Evolutionary conservation across 305 asterid species (phyloP), one percentile per base, ranked within the genome.

Genomic region (Fraxinus platypoda): DNA sequence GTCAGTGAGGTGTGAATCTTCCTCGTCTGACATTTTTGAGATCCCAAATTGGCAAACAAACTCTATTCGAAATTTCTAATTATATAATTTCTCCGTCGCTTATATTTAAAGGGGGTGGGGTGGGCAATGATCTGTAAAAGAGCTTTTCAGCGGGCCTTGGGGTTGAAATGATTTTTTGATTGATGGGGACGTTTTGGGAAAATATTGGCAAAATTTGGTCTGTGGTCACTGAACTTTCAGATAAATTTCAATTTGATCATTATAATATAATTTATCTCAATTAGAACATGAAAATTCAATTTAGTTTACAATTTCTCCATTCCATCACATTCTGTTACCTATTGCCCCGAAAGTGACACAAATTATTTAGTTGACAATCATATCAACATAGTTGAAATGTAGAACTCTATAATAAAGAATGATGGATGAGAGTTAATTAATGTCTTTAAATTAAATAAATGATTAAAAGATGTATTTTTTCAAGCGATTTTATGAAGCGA

Each of bases 1-100:
- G 79, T 89, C 93, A 76, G 90, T 93, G 77, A 94, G 92, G 86
- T 92, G 88, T 70, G 93, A 75, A 52, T 91, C 97, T 54, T 94
- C 98, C 52, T 87, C 91, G 81, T 88, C 93, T 33, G 97, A 91
- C 97, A 91, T 92, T 80, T 82, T 84, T 54, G 46, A 89, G 83
- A 85, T 84, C 86, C 90, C 84, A 49, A 78, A 78, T 85, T 76
- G 83, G 82, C 80, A 54, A 71, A 43, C 80, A 54, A 71, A 43
- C 78, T 71, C 74, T 21, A 54, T 78, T 76, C 33, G 46, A 68
- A 75, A 35, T 25, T 66, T 8, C 72, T 26, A 25, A 34, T 11
- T 8, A 64, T 25, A 62, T 2, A 62, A 62, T 62, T 81, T 83
- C 81, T 84, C 86, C 82, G 83, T 79, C 83, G 78, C 37, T 21